Percentiles rank a stretch among this genome's conserved stretches.
Evolutionary conservation across 164 flowering plant genomes (phyloP).

Genomic region (Buxus sempervirens): DNA sequence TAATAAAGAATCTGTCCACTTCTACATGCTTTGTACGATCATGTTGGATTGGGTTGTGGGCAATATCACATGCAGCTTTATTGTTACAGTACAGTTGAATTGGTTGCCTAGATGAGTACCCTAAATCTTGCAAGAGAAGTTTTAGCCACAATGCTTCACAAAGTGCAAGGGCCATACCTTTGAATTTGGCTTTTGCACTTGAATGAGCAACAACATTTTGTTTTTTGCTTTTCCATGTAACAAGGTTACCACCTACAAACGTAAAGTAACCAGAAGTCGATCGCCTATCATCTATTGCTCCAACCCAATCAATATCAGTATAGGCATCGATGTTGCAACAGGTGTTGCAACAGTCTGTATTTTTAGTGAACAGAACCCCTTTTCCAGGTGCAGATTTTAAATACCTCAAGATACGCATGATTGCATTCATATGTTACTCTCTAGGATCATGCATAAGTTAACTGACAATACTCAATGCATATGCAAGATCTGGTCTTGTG

Average conservation of each 20-base stretch:
- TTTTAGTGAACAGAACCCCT: slow-evolving; percentile 2
- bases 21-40: slow-evolving; percentile 1
- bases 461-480: no score
- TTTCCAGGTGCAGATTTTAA: no score
- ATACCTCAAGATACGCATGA: slow-evolving; percentile 2
- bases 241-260: no score
- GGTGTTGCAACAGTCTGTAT: neutral
- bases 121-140: slow-evolving; percentile 8
- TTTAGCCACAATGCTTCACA: slow-evolving; percentile 8
- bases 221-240: no score
- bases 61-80: neutral
- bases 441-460: no score
- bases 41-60: slow-evolving; percentile 5
- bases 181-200: no score
- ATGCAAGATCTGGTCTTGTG: no score
- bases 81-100: slow-evolving; percentile 9
- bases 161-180: neutral
- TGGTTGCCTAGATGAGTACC: slow-evolving; percentile 3
- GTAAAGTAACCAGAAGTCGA: no score
- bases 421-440: neutral
- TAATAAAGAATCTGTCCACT: neutral
- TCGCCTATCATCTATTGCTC: neutral
- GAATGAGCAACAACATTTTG: no score
- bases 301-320: neutral
- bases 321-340: neutral